Conservation (phyloP, 1,284 basidiomycete genomes). For the Trichosporon sp. region DNA sequence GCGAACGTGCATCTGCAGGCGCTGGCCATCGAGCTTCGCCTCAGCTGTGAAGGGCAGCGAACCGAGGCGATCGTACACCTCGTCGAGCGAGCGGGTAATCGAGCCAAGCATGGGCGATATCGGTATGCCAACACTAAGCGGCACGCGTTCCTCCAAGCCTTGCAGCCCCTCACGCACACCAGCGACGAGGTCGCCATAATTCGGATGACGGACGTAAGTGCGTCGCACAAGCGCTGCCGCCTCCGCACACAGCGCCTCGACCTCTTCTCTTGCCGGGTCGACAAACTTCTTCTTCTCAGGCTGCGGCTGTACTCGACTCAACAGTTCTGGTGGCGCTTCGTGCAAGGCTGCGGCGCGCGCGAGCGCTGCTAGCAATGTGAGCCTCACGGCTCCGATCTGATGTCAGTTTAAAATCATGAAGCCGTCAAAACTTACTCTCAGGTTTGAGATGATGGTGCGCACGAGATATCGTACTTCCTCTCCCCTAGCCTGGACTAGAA, state of each 20-base stretch:
- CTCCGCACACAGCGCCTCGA: conserved; percentile 52
- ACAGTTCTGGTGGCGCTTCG: conserved; percentile 36
- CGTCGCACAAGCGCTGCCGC: conserved; percentile 65
- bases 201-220: conserved; percentile 81
- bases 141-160: conserved; percentile 60
- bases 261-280: conserved; percentile 51
- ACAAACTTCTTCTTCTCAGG: conserved; percentile 39
- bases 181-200: conserved; percentile 70
- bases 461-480: conserved; percentile 83
- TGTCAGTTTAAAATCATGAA: not conserved
- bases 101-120: conserved; percentile 52
- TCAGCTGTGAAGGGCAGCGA: conserved; percentile 68
- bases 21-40: conserved; percentile 79
- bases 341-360: conserved; percentile 72
- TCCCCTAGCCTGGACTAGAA: conserved; percentile 75
- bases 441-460: conserved; percentile 71
- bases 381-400: conserved; percentile 78
- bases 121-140: conserved; percentile 64
- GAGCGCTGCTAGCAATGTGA: conserved; percentile 72
- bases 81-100: conserved; percentile 70
- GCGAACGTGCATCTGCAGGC: conserved; percentile 74
- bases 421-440: conserved; percentile 56
- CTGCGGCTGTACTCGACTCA: conserved; percentile 48
- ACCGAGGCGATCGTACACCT: conserved; percentile 69
- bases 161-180: conserved; percentile 65